Base-by-base conservation (phyloP, 2,329 filamentous ascomycete species). In the Fusarium miscanthi region DNA sequence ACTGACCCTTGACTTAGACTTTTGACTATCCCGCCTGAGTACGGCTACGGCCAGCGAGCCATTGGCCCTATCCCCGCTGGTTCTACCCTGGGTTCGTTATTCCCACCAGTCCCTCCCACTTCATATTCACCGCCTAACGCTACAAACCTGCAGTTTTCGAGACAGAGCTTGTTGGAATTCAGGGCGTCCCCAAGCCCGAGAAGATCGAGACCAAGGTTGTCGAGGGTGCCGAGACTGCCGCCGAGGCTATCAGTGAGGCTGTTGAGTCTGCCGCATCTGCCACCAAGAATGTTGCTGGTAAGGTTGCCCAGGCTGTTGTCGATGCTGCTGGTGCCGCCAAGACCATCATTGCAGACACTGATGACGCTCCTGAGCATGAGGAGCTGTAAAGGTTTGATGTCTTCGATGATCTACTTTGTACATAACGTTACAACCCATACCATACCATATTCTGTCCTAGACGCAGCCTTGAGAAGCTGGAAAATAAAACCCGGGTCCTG, bases 141-240 rank as follows among this genome's bases (percentile, higher is more conserved):
- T 57, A 46, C 43, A 54, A 51, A 73, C 33, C 46, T 58, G 49
- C 77, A 92, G 90, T 98, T 59, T 98, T 98, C 80, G 94, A 97
- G 85, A 97, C 95, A 49, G 94, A 97, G 84, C 85, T 98, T 74
- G 86, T 98, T 77, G 91, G 88, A 62, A 98, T 98, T 79, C 86
- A 91, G 21, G 94, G 94, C 35, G 93, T 95, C 33, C 80, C 81
- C 17, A 79, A 77, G 23, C 79, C 82, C 53, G 82, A 82, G 63
- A 84, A 84, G 75, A 78, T 78, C 52, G 73, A 79, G 67, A 59
- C 59, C 62, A 78, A 78, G 69, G 59, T 73, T 30, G 74, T 66
- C 23, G 73, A 74, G 46, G 70, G 77, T 42, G 77, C 75, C 33
- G 76, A 81, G 52, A 66, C 63, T 40, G 74, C 70, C 37, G 67